Evolutionary conservation across 2,329 filamentous ascomycete species (phyloP).

Genomic region (Bipolaris cookei): DNA sequence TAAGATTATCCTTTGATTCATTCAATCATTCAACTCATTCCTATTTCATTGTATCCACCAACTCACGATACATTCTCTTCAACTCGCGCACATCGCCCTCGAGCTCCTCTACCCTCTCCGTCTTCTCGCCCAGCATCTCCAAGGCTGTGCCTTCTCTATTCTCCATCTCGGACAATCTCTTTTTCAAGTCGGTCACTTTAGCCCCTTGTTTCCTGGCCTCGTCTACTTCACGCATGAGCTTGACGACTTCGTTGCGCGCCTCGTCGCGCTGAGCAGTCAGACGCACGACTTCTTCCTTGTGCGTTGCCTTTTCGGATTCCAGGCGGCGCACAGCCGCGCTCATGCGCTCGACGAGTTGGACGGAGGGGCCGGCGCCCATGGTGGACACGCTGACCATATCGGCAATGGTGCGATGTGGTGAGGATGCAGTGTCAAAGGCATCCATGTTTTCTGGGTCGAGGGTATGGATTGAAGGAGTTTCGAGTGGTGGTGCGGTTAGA

Average conservation of each 20-base stretch:
- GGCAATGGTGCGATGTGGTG: slow-evolving; percentile 67
- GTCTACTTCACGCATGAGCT: slow-evolving; percentile 86
- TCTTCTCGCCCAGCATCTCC: slow-evolving; percentile 96
- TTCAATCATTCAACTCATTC: background rate
- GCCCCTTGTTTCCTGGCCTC: slow-evolving; percentile 66
- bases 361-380: slow-evolving; percentile 85
- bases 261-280: slow-evolving; percentile 88
- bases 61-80: slow-evolving; percentile 93
- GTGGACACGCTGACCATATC: slow-evolving; percentile 91
- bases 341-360: slow-evolving; percentile 96
- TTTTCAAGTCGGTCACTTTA: slow-evolving; percentile 69
- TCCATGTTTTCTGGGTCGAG: slow-evolving; percentile 52
- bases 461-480: slow-evolving; percentile 57
- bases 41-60: slow-evolving; percentile 50
- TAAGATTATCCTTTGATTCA: too few relatives aligned
- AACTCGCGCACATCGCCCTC: slow-evolving; percentile 87
- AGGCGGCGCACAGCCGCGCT: slow-evolving; percentile 88
- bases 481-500: slow-evolving; percentile 33
- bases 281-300: slow-evolving; percentile 82
- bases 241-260: slow-evolving; percentile 87
- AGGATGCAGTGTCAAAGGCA: slow-evolving; percentile 62
- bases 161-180: slow-evolving; percentile 71
- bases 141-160: slow-evolving; percentile 86
- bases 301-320: slow-evolving; percentile 88
- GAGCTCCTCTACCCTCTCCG: slow-evolving; percentile 90